A percentile compares a stretch with the other conserved stretches of the same genome.
phyloP scores from a whole-genome alignment of 116 monocot genomes.

The Phalaenopsis hybrid region DNA sequence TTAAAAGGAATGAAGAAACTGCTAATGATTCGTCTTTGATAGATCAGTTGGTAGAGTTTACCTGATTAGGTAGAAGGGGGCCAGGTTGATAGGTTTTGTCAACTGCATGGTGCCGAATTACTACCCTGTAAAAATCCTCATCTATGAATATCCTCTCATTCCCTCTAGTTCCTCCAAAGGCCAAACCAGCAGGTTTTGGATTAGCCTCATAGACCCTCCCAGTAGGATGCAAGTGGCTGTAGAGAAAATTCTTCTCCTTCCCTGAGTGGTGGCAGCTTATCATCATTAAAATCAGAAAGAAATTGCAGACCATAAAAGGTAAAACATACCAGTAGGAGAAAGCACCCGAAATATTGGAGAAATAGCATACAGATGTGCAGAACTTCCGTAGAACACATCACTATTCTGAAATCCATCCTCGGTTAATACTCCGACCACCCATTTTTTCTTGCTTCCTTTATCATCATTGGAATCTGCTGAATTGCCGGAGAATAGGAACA shows the following conservation, averaged over 20 bases:
- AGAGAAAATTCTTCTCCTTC: constrained; percentile 82
- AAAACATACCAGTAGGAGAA: constrained; percentile 55
- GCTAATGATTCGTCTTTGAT: not conserved
- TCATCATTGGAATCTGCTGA: constrained; percentile 17
- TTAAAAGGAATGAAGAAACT: not conserved
- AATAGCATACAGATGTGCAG: constrained; percentile 71
- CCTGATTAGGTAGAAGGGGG: constrained; percentile 83
- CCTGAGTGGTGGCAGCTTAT: constrained; percentile 32
- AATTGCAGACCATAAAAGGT: not conserved
- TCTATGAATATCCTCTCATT: constrained; percentile 91
- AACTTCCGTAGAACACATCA: constrained; percentile 68
- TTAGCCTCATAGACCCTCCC: constrained; percentile 64
- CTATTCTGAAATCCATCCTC: constrained; percentile 68
- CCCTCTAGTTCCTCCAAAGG: constrained; percentile 75
- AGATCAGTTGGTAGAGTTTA: constrained; percentile 8
- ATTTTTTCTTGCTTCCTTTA: constrained; percentile 17
- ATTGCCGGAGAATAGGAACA: constrained; percentile 53
- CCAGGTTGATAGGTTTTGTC: constrained; percentile 91
- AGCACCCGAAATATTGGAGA: constrained; percentile 61
- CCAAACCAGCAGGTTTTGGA: constrained; percentile 80
- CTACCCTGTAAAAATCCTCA: constrained; percentile 80
- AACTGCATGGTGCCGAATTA: constrained; percentile 86
- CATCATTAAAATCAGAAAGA: not conserved
- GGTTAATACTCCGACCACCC: constrained; percentile 62
- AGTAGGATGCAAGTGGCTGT: constrained; percentile 71